phyloP scores from a whole-genome alignment of 1,284 basidiomycete genomes.

The Trichosporon sp. region DNA sequence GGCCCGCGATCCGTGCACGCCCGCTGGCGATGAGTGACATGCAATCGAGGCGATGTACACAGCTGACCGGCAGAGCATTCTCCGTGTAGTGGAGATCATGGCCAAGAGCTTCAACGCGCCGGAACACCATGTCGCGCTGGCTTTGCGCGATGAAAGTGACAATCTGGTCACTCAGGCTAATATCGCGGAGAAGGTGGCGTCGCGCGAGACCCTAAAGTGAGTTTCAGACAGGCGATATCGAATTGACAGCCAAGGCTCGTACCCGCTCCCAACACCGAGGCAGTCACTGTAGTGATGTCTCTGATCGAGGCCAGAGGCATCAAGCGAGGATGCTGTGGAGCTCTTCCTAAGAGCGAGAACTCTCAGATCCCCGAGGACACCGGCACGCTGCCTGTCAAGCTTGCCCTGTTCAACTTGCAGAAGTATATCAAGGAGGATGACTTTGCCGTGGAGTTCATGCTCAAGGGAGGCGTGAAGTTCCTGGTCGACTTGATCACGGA shows the following conservation, averaged over 20 bases:
- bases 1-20: background rate
- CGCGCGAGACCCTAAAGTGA: conserved; percentile 71
- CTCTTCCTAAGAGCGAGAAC: background rate
- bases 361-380: conserved; percentile 13
- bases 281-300: conserved; percentile 35
- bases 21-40: background rate
- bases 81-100: conserved; percentile 45
- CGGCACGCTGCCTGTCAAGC: conserved; percentile 43
- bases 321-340: conserved; percentile 2
- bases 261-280: conserved; percentile 38
- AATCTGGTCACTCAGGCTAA: conserved; percentile 86
- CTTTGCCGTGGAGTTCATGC: conserved; percentile 73
- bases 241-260: conserved; percentile 28
- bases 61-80: conserved; percentile 28
- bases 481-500: conserved; percentile 64
- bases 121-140: conserved; percentile 73
- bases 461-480: conserved; percentile 67
- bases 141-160: conserved; percentile 78
- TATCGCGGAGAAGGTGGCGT: conserved; percentile 71
- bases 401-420: conserved; percentile 62
- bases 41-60: background rate
- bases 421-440: conserved; percentile 84
- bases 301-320: conserved; percentile 23
- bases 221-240: conserved; percentile 31
- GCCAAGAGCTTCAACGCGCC: conserved; percentile 61